Conservation (phyloP, 768 basidiomycete species). For the Candolleomyces eurysporus region DNA sequence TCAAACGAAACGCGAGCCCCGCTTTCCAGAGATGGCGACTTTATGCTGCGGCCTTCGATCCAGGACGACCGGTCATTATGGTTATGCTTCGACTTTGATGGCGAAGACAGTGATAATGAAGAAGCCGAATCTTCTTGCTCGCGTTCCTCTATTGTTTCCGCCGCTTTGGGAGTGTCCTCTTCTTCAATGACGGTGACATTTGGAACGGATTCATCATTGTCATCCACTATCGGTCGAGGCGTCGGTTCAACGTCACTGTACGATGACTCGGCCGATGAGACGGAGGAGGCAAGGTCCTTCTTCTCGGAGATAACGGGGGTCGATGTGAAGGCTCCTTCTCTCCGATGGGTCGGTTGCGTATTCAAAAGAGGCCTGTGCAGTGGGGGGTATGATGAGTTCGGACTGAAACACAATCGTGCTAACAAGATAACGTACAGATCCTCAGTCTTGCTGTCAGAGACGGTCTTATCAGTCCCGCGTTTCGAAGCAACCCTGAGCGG, state of each 20-base stretch:
- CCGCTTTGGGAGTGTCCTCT: not conserved
- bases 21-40: not conserved
- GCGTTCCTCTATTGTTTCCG: not conserved
- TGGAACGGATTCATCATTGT: slow-evolving; percentile 5
- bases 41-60: not conserved
- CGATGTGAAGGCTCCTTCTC: slow-evolving; percentile 14
- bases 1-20: not conserved
- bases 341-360: slow-evolving; percentile 20
- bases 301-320: slow-evolving; percentile 3
- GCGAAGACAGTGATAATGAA: not conserved
- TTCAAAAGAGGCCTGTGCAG: too few species aligned
- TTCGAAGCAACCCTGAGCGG: not conserved
- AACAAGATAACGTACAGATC: not conserved
- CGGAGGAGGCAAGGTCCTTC: not conserved
- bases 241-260: not conserved
- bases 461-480: not conserved
- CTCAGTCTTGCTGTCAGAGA: not conserved
- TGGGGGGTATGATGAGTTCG: not conserved
- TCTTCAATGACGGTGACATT: slow-evolving; percentile 1
- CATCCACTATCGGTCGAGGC: not conserved
- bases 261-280: not conserved
- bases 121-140: not conserved
- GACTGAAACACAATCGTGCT: slow-evolving; percentile 11
- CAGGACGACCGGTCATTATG: not conserved
- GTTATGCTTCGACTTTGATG: not conserved